These are phyloP conservation scores for Malbranchea zuffiana DNA, from an alignment of 2,329 filamentous ascomycete genomes.

Conservation along the genomic window DNA sequence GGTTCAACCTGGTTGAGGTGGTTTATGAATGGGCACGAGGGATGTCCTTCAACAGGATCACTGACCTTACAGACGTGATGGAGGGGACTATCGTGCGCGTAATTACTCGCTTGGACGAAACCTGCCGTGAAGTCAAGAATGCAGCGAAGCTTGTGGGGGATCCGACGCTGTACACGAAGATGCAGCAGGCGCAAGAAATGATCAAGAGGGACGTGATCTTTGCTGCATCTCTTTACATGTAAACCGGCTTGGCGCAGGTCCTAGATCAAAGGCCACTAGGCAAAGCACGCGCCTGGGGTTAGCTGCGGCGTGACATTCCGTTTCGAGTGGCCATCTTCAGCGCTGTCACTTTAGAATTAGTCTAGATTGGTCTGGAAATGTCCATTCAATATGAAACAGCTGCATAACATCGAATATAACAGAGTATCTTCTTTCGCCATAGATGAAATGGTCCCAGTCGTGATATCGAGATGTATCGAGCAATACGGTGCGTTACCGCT, in stretches of 20 bases:
- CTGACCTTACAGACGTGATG: conserved; percentile 85
- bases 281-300: too few species aligned
- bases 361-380: too few species aligned
- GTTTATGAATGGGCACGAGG: conserved; percentile 97
- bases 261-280: conserved; percentile 3
- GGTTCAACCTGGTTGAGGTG: conserved; percentile 92
- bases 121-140: conserved; percentile 93
- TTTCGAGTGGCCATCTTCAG: too few species aligned
- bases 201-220: conserved; percentile 94
- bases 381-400: too few species aligned
- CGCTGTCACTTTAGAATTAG: too few species aligned
- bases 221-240: conserved; percentile 82
- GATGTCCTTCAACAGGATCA: conserved; percentile 98
- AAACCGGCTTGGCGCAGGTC: conserved; percentile 15
- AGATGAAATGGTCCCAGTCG: too few species aligned
- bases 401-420: too few species aligned
- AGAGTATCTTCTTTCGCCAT: too few species aligned
- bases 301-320: too few species aligned
- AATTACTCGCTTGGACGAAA: conserved; percentile 89
- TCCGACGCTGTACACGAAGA: conserved; percentile 85
- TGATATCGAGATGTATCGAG: too few species aligned
- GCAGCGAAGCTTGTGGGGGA: conserved; percentile 92
- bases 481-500: too few species aligned
- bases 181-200: conserved; percentile 93
- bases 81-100: conserved; percentile 95